These are phyloP conservation scores for Catenaria anguillulae DNA, from an alignment of 371 early-diverging fungal species.

Conservation along the genomic window DNA sequence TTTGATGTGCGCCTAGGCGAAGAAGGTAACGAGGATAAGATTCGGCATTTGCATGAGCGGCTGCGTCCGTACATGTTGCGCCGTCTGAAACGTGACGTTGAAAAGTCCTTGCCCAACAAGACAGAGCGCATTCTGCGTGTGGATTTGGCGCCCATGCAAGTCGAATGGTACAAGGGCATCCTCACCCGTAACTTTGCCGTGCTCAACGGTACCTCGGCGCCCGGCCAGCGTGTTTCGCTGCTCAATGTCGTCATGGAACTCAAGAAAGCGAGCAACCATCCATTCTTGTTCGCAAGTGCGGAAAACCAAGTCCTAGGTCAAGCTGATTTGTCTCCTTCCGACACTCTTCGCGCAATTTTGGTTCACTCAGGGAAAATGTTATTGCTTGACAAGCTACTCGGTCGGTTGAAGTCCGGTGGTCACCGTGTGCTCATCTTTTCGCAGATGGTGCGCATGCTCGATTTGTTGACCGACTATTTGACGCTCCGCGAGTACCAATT, in stretches of 20 bases:
- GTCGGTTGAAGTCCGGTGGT: conserved; percentile 33
- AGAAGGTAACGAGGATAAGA: conserved; percentile 10
- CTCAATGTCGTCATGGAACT: conserved; percentile 93
- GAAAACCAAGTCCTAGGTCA: conserved; percentile 30
- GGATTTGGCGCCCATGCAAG: conserved; percentile 76
- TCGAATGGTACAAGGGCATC: conserved; percentile 83
- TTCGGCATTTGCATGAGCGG: conserved; percentile 24
- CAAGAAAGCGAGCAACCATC: conserved; percentile 98
- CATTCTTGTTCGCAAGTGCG: conserved; percentile 86
- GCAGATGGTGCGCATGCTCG: conserved; percentile 29
- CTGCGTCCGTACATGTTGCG: conserved; percentile 75
- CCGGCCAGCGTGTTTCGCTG: conserved; percentile 70
- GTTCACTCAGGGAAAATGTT: conserved; percentile 32
- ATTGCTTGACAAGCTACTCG: conserved; percentile 47
- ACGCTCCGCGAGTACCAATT: conserved; percentile 21
- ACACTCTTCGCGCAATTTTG: background rate
- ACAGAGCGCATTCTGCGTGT: conserved; percentile 89
- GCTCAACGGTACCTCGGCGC: conserved; percentile 63
- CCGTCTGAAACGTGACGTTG: conserved; percentile 72
- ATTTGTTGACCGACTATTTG: conserved; percentile 47
- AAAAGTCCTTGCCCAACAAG: conserved; percentile 74
- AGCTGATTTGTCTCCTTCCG: background rate
- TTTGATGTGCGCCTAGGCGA: conserved; percentile 24
- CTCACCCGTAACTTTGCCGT: conserved; percentile 79
- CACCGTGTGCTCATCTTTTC: conserved; percentile 48